Evolutionary conservation across 768 basidiomycete genomes (phyloP).

Genomic region (Sistotremastrum suecicum): DNA sequence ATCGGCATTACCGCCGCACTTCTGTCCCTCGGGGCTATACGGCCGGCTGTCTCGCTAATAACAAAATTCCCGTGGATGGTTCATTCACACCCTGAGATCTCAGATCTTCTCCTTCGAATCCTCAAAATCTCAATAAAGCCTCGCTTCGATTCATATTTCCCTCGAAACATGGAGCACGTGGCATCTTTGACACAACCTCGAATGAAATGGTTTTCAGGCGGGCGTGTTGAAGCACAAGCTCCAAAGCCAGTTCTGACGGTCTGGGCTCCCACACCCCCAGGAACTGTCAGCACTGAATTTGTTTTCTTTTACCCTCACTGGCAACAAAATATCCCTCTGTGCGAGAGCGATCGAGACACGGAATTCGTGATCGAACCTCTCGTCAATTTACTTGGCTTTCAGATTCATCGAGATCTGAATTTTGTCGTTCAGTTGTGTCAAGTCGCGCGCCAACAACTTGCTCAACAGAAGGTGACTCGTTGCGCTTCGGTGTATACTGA

Average conservation of each 20-base stretch:
- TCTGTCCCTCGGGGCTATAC: conserved; percentile 75
- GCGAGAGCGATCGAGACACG: conserved; percentile 52
- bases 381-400: conserved; percentile 65
- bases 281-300: conserved; percentile 60
- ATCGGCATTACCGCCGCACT: conserved; percentile 63
- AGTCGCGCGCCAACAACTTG: conserved; percentile 54
- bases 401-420: conserved; percentile 63
- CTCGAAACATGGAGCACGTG: conserved; percentile 34
- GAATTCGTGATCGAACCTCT: conserved; percentile 65
- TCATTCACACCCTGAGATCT: conserved; percentile 67
- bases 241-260: conserved; percentile 60
- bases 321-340: conserved; percentile 55
- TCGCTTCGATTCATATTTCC: conserved; percentile 35
- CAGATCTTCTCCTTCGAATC: conserved; percentile 73
- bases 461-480: conserved; percentile 28
- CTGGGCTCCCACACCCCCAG: conserved; percentile 68
- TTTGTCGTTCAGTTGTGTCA: conserved; percentile 72
- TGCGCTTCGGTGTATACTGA: conserved; percentile 5
- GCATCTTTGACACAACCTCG: conserved; percentile 50
- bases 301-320: conserved; percentile 88
- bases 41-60: conserved; percentile 64
- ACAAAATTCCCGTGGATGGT: conserved; percentile 77
- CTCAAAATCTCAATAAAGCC: conserved; percentile 54
- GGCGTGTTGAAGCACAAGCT: conserved; percentile 34
- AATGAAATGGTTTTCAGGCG: conserved; percentile 45